Evolutionary conservation across 306 rosid species (phyloP).

Genomic region (Trichosanthes cucumerina): DNA sequence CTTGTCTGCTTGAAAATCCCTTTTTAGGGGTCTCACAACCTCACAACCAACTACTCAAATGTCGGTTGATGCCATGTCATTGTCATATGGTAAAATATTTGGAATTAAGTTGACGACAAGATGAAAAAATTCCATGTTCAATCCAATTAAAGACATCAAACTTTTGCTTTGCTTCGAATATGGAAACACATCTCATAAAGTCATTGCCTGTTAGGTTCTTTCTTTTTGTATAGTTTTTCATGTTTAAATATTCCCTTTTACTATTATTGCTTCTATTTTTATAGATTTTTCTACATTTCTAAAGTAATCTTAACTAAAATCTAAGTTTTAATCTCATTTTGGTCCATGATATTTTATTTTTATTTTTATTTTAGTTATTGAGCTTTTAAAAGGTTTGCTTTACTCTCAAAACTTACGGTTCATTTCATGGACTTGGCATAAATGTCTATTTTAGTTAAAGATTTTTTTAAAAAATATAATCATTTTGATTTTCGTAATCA

Average conservation of each 20-base stretch:
- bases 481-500: no score
- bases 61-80: not conserved
- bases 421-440: no score
- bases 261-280: no score
- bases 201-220: not conserved
- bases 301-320: no score
- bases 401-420: no score
- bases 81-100: not conserved
- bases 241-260: not conserved
- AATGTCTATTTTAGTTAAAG: no score
- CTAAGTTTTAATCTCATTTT: no score
- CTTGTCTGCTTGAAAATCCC: not conserved
- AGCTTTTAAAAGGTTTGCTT: no score
- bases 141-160: not conserved
- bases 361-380: no score
- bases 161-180: not conserved
- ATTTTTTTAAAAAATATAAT: no score
- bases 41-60: not conserved
- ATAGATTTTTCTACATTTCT: no score
- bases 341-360: no score
- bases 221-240: not conserved
- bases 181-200: not conserved
- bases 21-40: not conserved
- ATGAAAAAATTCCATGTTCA: not conserved
- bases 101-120: not conserved